phyloP scores from a whole-genome alignment of 2,329 filamentous ascomycete genomes.

The Microdochium paspali region DNA sequence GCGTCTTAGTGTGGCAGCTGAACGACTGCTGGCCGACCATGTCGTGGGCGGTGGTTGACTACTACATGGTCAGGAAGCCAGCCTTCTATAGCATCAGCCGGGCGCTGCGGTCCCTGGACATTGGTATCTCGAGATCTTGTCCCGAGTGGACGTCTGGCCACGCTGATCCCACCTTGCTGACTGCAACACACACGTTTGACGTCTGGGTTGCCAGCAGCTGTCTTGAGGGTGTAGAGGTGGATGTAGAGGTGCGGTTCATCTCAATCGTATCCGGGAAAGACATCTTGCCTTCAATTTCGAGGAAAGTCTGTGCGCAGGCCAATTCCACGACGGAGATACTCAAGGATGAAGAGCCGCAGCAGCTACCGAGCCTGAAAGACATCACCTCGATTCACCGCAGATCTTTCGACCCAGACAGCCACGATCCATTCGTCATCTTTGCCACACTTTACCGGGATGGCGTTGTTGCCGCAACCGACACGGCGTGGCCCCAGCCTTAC shows the following conservation, averaged over 20 bases:
- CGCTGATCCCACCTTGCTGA: slow-evolving; percentile 26
- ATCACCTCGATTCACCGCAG: slow-evolving; percentile 11
- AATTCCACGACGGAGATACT: slow-evolving; percentile 30
- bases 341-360: slow-evolving; percentile 11
- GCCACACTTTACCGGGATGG: slow-evolving; percentile 29
- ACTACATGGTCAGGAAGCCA: slow-evolving; percentile 55
- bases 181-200: slow-evolving; percentile 28
- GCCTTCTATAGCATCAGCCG: slow-evolving; percentile 41
- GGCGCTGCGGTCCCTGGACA: slow-evolving; percentile 48
- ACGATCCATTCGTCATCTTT: slow-evolving; percentile 36
- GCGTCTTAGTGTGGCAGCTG: slow-evolving; percentile 59
- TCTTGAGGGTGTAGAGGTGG: slow-evolving; percentile 11
- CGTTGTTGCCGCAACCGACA: slow-evolving; percentile 32
- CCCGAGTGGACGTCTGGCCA: slow-evolving; percentile 34
- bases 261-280: slow-evolving; percentile 29
- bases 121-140: slow-evolving; percentile 40
- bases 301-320: slow-evolving; percentile 14
- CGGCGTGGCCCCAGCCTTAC: slow-evolving; percentile 52
- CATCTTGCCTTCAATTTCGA: slow-evolving; percentile 13
- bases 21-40: slow-evolving; percentile 64
- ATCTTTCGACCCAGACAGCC: slow-evolving; percentile 23
- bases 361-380: not conserved
- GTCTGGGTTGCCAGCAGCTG: slow-evolving; percentile 31
- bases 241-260: slow-evolving; percentile 26
- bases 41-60: slow-evolving; percentile 58